Evolutionary conservation across 2,329 filamentous ascomycete genomes (phyloP).

Genomic region (Zelopaecilomyces penicillatus): DNA sequence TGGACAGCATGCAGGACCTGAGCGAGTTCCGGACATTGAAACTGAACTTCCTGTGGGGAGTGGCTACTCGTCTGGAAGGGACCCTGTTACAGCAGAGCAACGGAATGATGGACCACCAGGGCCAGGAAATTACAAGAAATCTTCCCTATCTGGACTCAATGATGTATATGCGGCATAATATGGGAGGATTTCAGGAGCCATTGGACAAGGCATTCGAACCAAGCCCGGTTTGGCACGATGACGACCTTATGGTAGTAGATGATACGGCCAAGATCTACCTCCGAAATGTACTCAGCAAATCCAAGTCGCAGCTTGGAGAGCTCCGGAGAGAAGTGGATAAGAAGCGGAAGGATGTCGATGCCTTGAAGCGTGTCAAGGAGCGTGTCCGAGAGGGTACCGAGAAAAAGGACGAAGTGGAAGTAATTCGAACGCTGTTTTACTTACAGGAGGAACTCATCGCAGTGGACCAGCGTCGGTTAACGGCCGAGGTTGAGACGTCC

Average conservation of each 20-base stretch:
- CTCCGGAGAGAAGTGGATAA: conserved; percentile 76
- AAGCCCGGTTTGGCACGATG: conserved; percentile 94
- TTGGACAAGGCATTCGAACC: conserved; percentile 81
- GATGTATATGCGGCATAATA: conserved; percentile 96
- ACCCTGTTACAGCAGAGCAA: conserved; percentile 67
- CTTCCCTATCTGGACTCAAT: conserved; percentile 84
- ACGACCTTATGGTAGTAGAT: conserved; percentile 76
- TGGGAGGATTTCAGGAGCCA: conserved; percentile 74
- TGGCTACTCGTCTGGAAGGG: conserved; percentile 73
- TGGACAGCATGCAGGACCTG: conserved; percentile 89
- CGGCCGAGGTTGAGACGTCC: conserved; percentile 84
- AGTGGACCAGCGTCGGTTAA: conserved; percentile 73
- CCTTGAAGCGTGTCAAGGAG: conserved; percentile 63
- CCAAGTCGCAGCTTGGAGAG: conserved; percentile 74
- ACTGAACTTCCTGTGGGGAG: conserved; percentile 77
- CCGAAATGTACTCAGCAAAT: conserved; percentile 85
- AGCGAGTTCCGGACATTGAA: conserved; percentile 80
- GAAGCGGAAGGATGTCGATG: conserved; percentile 78
- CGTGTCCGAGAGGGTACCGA: conserved; percentile 75
- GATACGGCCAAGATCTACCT: conserved; percentile 83
- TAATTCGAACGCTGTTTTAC: conserved; percentile 74
- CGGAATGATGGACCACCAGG: conserved; percentile 62
- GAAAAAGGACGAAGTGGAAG: conserved; percentile 78
- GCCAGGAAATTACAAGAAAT: conserved; percentile 78
- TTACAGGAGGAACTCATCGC: conserved; percentile 81